Percentiles rank a stretch among this genome's conserved stretches.
Evolutionary conservation across 495 filamentous ascomycete species (phyloP).

Genomic region (Penicillium nucicola): DNA sequence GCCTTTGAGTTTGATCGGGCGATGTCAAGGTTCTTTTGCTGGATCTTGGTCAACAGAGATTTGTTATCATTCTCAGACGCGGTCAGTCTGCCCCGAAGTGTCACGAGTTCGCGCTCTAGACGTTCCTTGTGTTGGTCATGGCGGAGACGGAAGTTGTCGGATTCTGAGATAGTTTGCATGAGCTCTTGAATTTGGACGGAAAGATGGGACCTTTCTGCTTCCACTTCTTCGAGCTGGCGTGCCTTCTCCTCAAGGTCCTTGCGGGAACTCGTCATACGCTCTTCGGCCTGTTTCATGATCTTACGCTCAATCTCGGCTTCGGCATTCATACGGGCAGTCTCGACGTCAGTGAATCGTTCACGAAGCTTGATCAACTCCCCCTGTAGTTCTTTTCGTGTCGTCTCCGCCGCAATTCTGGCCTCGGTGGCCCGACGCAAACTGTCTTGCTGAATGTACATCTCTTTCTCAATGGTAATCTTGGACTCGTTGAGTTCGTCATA

Average conservation of each 20-base stretch:
- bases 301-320: constrained; percentile 78
- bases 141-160: constrained; percentile 77
- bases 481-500: constrained; percentile 86
- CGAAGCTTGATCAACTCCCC: constrained; percentile 78
- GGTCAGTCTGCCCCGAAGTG: constrained; percentile 82
- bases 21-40: constrained; percentile 97
- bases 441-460: constrained; percentile 97
- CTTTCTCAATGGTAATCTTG: constrained; percentile 97
- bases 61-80: constrained; percentile 98
- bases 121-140: constrained; percentile 94
- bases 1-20: constrained; percentile 84
- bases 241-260: constrained; percentile 75
- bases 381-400: constrained; percentile 85
- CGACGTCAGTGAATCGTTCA: constrained; percentile 75
- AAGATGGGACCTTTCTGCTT: constrained; percentile 71
- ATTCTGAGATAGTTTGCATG: constrained; percentile 79
- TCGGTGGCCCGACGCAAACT: constrained; percentile 84
- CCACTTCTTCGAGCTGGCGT: constrained; percentile 66
- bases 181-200: constrained; percentile 75
- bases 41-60: constrained; percentile 91
- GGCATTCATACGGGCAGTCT: constrained; percentile 79
- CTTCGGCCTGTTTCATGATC: constrained; percentile 72
- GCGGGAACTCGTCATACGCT: constrained; percentile 73
- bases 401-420: constrained; percentile 71
- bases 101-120: constrained; percentile 86